Evolutionary conservation across 78 protist genomes (phyloP).

Genomic region (Thecamonas trahens): DNA sequence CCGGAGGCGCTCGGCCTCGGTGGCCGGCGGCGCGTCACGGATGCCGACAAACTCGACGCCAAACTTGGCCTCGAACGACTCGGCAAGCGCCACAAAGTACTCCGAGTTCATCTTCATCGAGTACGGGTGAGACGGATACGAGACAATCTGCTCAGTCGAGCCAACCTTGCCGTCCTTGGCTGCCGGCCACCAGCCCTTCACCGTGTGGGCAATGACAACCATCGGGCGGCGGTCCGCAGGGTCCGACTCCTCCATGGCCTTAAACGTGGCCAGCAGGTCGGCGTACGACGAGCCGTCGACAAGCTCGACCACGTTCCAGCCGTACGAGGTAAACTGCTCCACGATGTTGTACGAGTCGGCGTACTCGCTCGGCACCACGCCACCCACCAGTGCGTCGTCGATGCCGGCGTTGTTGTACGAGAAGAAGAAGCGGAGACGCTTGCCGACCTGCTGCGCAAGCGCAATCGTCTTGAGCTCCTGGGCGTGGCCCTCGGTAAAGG

Average conservation of each 20-base stretch:
- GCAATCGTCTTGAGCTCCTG: neutral
- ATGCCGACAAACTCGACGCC: neutral
- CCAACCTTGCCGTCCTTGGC: neutral
- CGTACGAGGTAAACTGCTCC: neutral
- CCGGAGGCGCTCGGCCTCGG: neutral
- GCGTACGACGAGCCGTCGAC: neutral
- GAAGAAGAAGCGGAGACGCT: neutral
- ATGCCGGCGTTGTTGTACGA: slow-evolving; percentile 1
- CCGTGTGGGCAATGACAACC: neutral
- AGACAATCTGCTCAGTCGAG: neutral
- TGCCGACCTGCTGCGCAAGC: slow-evolving; percentile 1
- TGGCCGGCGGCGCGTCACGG: neutral
- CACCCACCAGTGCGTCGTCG: neutral
- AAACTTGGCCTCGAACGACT: neutral
- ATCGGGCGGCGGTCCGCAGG: neutral
- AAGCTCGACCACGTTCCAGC: neutral
- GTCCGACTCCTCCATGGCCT: neutral
- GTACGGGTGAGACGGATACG: neutral
- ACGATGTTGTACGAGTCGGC: neutral
- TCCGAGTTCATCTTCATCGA: neutral
- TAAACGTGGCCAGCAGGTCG: neutral
- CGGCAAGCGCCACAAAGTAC: neutral
- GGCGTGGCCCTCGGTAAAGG: slow-evolving; percentile 1
- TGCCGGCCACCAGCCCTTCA: slow-evolving; percentile 1
- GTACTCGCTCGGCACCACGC: neutral